Evolutionary conservation across 257 asterid genomes (phyloP), one percentile per base, ranked within the genome.

Genomic region (Eustoma russellianum): DNA sequence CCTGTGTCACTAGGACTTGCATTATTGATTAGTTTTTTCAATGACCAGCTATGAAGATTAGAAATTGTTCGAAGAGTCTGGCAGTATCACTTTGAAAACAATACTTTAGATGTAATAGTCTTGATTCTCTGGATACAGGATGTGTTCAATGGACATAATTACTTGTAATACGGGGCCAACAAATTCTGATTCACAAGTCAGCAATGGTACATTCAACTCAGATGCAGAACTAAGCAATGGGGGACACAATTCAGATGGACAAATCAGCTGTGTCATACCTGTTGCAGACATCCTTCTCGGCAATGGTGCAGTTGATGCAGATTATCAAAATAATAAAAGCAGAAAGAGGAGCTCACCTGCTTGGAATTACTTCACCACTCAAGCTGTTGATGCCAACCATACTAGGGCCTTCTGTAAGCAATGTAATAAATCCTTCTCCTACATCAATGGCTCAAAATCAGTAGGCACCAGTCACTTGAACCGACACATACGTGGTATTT

Each of bases 391-490:
- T 63, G 76, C 85, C 5, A 75, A 81, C 46, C 70, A 74, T 73
- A 66, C 74, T 30, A 72, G 78, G 68, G 98, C 98, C 45, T 64
- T 52, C 50, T 91, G 98, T 65, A 91, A 87, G 57, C 87, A 79
- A 66, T 91, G 98, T 83, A 82, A 76, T 48, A 91, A 70, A 52
- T 74, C 96, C 13, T 91, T 87, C 66, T 85, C 98, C 14, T 91
- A 84, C 66, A 78, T 84, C 35, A 75, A 81, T 10, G 98, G 97
- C 52, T 52, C 86, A 57, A 91, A 87, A 54, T 66, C 70, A 67
- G 77, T 94, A 3, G 98, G 98, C 40, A 91, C 98, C 14, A 91
- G 98, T 71, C 98, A 91, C 74, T 74, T 91, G 50, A 82, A 81
- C 65, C 76, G 98, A 46, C 97, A 91, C 63, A 87, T 91, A 47